Conservation (phyloP, 2,329 filamentous ascomycete species). For the Aspergillus pseudoterreus region DNA sequence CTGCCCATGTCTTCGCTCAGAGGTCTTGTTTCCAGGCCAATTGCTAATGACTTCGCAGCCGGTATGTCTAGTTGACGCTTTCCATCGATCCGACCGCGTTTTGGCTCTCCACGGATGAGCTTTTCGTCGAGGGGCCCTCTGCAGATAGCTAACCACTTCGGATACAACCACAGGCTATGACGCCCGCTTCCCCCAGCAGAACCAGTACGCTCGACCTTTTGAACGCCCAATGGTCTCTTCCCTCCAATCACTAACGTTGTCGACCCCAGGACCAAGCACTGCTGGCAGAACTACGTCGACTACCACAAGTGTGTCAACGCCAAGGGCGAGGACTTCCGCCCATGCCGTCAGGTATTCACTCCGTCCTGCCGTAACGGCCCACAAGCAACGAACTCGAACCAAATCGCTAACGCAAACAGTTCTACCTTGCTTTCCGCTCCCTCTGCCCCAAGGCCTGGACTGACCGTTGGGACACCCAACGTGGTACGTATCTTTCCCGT, state of each 20-base stretch:
- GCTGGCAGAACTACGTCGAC: conserved; percentile 99
- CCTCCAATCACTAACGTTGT: conserved; percentile 10
- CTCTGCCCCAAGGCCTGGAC: conserved; percentile 96
- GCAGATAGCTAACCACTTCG: conserved; percentile 28
- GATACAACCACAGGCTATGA: conserved; percentile 72
- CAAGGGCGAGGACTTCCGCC: conserved; percentile 97
- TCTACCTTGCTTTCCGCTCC: conserved; percentile 93
- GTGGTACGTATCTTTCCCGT: conserved; percentile 62
- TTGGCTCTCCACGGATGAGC: conserved; percentile 5
- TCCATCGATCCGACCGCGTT: conserved; percentile 9
- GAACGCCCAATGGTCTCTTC: background rate
- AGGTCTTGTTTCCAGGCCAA: conserved; percentile 27
- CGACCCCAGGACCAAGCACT: conserved; percentile 77
- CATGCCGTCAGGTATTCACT: conserved; percentile 79
- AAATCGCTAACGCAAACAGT: conserved; percentile 51
- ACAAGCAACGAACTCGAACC: too few species aligned
- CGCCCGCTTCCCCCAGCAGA: conserved; percentile 97
- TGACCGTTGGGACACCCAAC: conserved; percentile 93
- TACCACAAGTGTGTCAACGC: conserved; percentile 99
- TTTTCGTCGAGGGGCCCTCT: conserved; percentile 7
- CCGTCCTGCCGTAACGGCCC: too few species aligned
- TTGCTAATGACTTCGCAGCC: conserved; percentile 45
- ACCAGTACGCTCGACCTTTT: conserved; percentile 48
- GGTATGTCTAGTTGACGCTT: conserved; percentile 39
- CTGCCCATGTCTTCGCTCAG: conserved; percentile 14